Percentiles rank a stretch among this genome's conserved stretches.
phyloP scores from a whole-genome alignment of 495 filamentous ascomycete genomes.

The Aspergillus kassunensis region DNA sequence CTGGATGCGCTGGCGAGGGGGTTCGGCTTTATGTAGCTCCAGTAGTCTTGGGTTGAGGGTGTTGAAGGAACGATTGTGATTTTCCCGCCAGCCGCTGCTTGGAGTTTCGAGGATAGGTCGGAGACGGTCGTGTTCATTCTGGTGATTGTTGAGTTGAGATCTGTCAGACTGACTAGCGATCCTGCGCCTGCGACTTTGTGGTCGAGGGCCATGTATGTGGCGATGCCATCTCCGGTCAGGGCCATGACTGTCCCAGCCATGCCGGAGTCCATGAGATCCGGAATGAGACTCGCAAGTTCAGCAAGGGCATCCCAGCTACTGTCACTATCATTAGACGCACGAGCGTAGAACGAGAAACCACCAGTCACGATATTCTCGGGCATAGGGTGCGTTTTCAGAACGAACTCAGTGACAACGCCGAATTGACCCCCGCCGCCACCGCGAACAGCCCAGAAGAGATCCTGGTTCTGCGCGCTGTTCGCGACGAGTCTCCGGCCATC shows the following conservation, averaged over 20 bases:
- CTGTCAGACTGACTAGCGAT: not conserved
- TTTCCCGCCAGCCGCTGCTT: not conserved
- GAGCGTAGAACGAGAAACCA: constrained; percentile 21
- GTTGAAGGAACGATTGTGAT: not conserved
- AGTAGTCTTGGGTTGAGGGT: constrained; percentile 3
- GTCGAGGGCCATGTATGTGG: not conserved
- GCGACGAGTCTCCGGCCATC: constrained; percentile 43
- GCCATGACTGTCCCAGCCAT: not conserved
- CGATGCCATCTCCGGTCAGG: not conserved
- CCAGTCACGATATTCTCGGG: constrained; percentile 22
- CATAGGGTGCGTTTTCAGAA: constrained; percentile 36
- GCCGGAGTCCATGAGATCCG: constrained; percentile 33
- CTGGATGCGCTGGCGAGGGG: not conserved
- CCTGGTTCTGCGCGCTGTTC: constrained; percentile 41
- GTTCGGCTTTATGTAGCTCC: constrained; percentile 4
- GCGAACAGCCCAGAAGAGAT: constrained; percentile 51
- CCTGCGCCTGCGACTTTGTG: not conserved
- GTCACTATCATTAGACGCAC: constrained; percentile 24
- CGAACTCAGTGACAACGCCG: constrained; percentile 39
- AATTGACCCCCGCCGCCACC: constrained; percentile 26
- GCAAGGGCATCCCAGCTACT: constrained; percentile 42
- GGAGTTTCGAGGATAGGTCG: constrained; percentile 13
- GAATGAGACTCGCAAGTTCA: constrained; percentile 34
- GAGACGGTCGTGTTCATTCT: not conserved
- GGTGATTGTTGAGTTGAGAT: too few relatives aligned